Evolutionary conservation across 2,329 filamentous ascomycete species (phyloP), one percentile per base, ranked within the genome.

Genomic region (Penicillium expansum): DNA sequence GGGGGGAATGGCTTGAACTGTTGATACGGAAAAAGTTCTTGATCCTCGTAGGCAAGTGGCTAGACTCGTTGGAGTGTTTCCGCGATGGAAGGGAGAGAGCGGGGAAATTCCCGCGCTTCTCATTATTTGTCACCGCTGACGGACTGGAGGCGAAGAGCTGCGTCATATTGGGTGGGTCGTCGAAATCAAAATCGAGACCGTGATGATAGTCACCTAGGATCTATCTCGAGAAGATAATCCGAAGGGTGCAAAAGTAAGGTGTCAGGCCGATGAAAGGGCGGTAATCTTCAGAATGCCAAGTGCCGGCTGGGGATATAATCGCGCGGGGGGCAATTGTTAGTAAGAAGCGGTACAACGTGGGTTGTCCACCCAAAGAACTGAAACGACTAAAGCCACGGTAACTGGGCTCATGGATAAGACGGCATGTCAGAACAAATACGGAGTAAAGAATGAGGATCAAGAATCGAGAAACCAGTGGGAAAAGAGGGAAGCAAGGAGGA

Each of bases 1-100:
- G 55, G 74, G 76, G 6, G 27, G 66, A 75, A 61, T 77, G 77
- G 68, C 76, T 75, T 55, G 75, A 79, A 69, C 79, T 85, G 70
- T 80, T 85, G 74, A 88, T 86, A 69, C 85, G 83, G 75, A 88
- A 88, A 74, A 88, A 87, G 71, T 86, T 87, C 77, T 85, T 86
- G 76, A 88, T 84, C 73, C 83, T 85, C 62, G 86, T 83, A 38
- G 83, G 83, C 57, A 86, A 77, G 67, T 86, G 83, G 63, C 68
- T 68, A 4, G 72, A 71, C 32, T 76, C 74, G 60, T 72, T 72
- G 48, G 71, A 67, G 55, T 78, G 75, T 63, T 79, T 79, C 65
- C 75, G 78, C 48, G 76, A 73, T 13, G 74, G 69, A 45, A 79
- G 72, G 33, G 76, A 78, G 37, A 79, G 70, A 63, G 75, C 69